phyloP scores from a whole-genome alignment of 108 stramenopile species.

The Aurantiochytrium sp. region DNA sequence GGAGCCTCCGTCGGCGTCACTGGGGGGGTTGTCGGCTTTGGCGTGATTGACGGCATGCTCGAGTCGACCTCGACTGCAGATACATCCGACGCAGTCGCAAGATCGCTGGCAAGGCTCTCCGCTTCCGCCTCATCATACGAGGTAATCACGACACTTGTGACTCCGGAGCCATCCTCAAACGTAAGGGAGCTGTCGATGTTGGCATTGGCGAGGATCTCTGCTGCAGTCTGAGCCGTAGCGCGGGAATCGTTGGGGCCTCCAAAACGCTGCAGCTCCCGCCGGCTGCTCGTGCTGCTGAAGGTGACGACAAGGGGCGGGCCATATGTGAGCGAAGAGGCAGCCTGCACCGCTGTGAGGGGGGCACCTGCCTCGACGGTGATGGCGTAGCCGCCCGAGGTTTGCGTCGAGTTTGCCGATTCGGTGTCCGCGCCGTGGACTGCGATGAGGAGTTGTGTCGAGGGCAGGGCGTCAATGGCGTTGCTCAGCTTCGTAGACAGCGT shows the following conservation, averaged over 20 bases:
- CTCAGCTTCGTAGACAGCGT: neutral
- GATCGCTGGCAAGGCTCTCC: neutral
- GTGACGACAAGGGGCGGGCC: neutral
- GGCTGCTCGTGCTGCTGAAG: neutral
- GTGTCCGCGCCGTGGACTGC: neutral
- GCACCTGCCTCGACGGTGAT: neutral
- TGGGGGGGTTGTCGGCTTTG: neutral
- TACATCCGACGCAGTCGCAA: neutral
- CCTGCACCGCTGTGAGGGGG: neutral
- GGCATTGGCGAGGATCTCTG: too few species aligned
- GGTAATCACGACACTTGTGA: neutral
- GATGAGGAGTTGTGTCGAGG: neutral
- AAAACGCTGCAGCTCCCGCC: neutral
- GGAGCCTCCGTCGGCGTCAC: neutral
- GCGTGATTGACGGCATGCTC: too few species aligned
- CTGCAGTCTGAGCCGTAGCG: too few species aligned
- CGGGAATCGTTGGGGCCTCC: neutral
- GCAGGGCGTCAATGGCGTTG: neutral
- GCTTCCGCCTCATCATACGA: neutral
- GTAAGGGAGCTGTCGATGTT: neutral
- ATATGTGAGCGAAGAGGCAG: neutral
- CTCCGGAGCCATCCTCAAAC: neutral
- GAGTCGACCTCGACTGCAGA: neutral
- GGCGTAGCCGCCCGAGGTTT: neutral
- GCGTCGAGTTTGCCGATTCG: neutral